These are phyloP conservation scores for Perkinsus olseni DNA, from an alignment of 169 alveolate genomes.

Conservation along the genomic window DNA sequence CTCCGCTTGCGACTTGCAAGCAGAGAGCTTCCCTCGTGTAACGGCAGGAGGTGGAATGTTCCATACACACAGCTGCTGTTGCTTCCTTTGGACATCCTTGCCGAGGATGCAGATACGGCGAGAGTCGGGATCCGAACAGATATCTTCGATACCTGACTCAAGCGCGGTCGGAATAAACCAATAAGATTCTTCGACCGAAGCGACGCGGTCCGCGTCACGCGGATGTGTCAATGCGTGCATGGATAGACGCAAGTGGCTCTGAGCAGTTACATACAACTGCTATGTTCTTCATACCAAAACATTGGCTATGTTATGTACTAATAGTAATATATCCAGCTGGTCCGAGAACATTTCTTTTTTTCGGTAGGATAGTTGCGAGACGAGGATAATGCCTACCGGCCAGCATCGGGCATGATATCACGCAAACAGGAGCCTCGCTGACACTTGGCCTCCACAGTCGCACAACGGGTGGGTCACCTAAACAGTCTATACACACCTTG, in stretches of 20 bases:
- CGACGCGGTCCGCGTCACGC: too few species aligned
- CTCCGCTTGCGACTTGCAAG: not conserved
- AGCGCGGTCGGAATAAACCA: too few species aligned
- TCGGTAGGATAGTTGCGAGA: too few species aligned
- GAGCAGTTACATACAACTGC: too few species aligned
- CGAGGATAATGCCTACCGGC: not conserved
- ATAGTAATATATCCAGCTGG: too few species aligned
- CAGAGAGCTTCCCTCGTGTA: not conserved
- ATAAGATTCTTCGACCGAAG: too few species aligned
- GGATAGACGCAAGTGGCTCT: too few species aligned
- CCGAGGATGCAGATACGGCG: not conserved
- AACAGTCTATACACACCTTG: too few species aligned
- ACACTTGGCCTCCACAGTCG: not conserved
- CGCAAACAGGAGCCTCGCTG: not conserved
- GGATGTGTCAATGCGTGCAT: too few species aligned
- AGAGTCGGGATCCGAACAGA: not conserved
- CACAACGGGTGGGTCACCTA: not conserved
- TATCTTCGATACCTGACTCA: not conserved
- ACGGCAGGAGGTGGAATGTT: not conserved
- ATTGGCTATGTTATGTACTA: too few species aligned
- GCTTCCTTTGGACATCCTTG: not conserved
- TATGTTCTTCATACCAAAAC: too few species aligned
- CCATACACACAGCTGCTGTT: not conserved
- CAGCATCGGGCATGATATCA: not conserved
- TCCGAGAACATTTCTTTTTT: too few species aligned